Evolutionary conservation across 2,329 filamentous ascomycete species (phyloP), one percentile per base, ranked within the genome.

Genomic region (Sclerotinia spermophila): DNA sequence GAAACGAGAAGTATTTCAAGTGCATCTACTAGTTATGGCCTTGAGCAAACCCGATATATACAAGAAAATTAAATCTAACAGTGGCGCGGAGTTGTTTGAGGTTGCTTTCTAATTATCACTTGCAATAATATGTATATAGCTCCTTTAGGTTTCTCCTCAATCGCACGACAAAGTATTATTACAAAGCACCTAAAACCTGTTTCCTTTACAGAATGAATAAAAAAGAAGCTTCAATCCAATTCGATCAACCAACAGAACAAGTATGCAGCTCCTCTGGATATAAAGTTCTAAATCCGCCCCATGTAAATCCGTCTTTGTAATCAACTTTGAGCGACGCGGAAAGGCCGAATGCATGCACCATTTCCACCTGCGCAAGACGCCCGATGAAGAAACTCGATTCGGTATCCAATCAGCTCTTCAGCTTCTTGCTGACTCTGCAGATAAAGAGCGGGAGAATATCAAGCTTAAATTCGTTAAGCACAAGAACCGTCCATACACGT

Each of bases 301-400:
- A 33, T 17, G 38, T 69, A 69, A 56, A 33, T 48, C 68, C 68
- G 51, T 40, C 11, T 56, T 58, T 38, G 42, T 69, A 66, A 66
- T 66, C 60, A 40, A 30, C 15, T 17, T 19, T 60, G 45, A 69
- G 62, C 58, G 42, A 62, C 58, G 45, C 67, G 67, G 67, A 27
- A 69, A 64, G 45, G 38, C 67, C 67, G 67, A 53, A 69, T 64
- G 44, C 27, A 69, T 69, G 58, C 67, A 44, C 45, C 67, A 55
- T 64, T 45, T 55, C 62, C 55, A 24, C n/a, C 27, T 38, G 40
- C 42, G 38, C 40, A 38, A n/a, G 15, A 53, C n/a, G n/a, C 58
- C 33, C 24, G n/a, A 69, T 51, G 13, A 24, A 64, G 66, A 21
- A n/a, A 53, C n/a, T 62, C 48, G 67, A 69, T 44, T 64, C 27